A percentile compares a stretch with the other conserved stretches of the same genome.
Conservation (phyloP, 169 alveolate genomes). For the Theileria orientalis region DNA sequence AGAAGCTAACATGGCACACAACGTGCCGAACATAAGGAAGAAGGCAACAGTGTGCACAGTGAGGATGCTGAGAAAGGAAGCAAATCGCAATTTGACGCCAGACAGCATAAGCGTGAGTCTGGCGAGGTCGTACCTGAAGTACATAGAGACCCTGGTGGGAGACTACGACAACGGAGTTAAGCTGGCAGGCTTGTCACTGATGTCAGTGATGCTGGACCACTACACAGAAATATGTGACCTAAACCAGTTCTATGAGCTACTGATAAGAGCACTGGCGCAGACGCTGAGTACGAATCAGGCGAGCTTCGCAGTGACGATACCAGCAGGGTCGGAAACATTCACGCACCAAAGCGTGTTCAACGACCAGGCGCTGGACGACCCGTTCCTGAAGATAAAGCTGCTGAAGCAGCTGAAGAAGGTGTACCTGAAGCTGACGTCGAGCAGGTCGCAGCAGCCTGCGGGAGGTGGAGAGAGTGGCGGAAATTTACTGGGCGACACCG, state of each 20-base stretch:
- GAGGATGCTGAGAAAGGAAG: constrained; percentile 67
- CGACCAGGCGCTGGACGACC: constrained; percentile 71
- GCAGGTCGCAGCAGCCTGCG: not conserved
- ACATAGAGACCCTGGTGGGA: constrained; percentile 84
- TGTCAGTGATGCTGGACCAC: constrained; percentile 87
- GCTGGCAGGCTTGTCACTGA: constrained; percentile 88
- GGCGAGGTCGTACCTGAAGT: constrained; percentile 84
- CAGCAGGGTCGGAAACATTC: constrained; percentile 54
- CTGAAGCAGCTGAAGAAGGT: constrained; percentile 57
- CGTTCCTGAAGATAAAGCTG: constrained; percentile 74
- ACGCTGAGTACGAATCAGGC: constrained; percentile 3
- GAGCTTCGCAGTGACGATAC: constrained; percentile 60
- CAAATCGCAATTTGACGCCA: constrained; percentile 42
- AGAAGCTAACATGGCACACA: constrained; percentile 85
- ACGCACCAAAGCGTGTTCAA: constrained; percentile 55
- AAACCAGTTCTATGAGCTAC: constrained; percentile 36
- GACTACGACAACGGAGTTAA: constrained; percentile 97
- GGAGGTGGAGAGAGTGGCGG: not conserved
- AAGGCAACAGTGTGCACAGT: constrained; percentile 92
- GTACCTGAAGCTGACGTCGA: constrained; percentile 22
- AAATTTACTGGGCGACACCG: not conserved
- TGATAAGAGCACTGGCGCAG: constrained; percentile 17
- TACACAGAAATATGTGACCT: constrained; percentile 79
- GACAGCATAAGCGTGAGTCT: constrained; percentile 66
- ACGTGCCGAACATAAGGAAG: constrained; percentile 93